phyloP scores from a whole-genome alignment of 2,329 filamentous ascomycete species.

The Balansia obtecta region DNA sequence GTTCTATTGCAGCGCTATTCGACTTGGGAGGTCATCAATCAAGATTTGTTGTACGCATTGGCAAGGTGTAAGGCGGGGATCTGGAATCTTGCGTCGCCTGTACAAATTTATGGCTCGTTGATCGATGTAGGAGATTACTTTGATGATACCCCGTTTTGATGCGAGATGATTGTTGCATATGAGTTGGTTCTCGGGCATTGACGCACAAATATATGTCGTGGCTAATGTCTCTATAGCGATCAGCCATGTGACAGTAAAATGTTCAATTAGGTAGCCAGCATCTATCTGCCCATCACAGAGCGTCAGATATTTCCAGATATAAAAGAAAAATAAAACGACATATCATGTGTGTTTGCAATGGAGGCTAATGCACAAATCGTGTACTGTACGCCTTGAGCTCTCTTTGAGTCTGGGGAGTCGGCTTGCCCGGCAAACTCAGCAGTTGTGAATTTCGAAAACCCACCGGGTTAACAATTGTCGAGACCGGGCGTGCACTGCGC shows the following conservation, averaged over 20 bases:
- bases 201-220: not conserved
- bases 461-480: not conserved
- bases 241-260: not conserved
- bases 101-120: not conserved
- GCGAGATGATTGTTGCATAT: not conserved
- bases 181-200: not conserved
- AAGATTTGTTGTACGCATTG: not conserved
- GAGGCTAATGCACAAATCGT: too few species aligned
- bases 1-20: not conserved
- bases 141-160: conserved; percentile 2
- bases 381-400: too few species aligned
- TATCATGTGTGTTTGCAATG: not conserved
- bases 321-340: not conserved
- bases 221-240: not conserved
- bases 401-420: too few species aligned
- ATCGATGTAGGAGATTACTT: not conserved
- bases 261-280: not conserved
- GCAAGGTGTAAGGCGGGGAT: not conserved
- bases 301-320: too few species aligned
- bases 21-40: not conserved
- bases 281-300: not conserved
- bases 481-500: not conserved
- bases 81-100: not conserved
- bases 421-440: too few species aligned
- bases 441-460: not conserved